Base-by-base conservation (phyloP, 2,329 filamentous ascomycete species). In the Huntiella savannae region DNA sequence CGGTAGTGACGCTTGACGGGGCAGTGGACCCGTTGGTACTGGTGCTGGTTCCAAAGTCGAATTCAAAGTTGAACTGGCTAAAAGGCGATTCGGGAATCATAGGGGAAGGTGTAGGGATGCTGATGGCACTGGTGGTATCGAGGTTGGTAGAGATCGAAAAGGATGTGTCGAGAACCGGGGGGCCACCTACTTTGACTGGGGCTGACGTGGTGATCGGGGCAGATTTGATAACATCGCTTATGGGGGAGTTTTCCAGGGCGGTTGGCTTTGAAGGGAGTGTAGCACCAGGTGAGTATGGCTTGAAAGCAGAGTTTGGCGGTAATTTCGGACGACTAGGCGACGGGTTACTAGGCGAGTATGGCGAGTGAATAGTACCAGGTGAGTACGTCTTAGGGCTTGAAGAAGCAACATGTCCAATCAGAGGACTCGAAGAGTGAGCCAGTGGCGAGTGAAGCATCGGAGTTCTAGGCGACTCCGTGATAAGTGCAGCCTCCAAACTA, bases 51-150 rank as follows among this genome's bases (percentile, higher is more conserved):
- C 43, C 43, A 38, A 49, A 33, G 32, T 49, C 43, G 39, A 49
- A 49, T 22, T 49, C 48, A 22, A 49, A 49, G 5, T 49, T 49
- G 33, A 49, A 49, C 32, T 49, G 48, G 32, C 48, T 49, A 15
- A 49, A 49, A 5, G 48, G 43, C 17, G 48, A 49, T 16, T 49
- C 48, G 3, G 48, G 44, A 4, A 46, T 39, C 28, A 46, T 19
- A 2, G 48, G 48, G 3, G 48, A 46, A 3, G 13, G 15, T 5
- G 46, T 38, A 10, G 33, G 11, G 12, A 33, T 19, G 22, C 28
- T 19, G 28, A 13, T 15, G 36, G 40, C 7, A 13, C 17, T 6
- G n/a, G 46, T 43, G 8, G 46, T 43, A 8, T 38, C 33, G 11
- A 34, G 7, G 15, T 32, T 10, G 17, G 12, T 43, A 22, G 43